Percentiles rank a stretch among this genome's conserved stretches.
phyloP scores from a whole-genome alignment of 2,329 filamentous ascomycete species.

The Lecanosticta acicola region DNA sequence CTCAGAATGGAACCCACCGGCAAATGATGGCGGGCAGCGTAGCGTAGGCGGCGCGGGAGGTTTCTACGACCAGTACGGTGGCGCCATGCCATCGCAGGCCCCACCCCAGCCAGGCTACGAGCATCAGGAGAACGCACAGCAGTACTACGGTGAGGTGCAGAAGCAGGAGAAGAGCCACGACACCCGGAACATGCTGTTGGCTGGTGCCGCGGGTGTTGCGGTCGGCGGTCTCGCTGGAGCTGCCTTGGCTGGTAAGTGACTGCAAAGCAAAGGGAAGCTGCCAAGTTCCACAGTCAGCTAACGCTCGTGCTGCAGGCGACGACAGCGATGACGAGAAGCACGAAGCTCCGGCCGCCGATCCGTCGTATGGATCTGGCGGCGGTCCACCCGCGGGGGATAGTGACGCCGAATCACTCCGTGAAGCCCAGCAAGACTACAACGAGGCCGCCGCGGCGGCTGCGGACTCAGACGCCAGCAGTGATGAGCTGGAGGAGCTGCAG shows the following conservation, averaged over 20 bases:
- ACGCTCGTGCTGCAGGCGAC: slow-evolving; percentile 1
- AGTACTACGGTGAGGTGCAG: slow-evolving; percentile 20
- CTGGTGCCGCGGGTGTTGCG: slow-evolving; percentile 54
- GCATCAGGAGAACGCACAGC: slow-evolving; percentile 19
- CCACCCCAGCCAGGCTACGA: slow-evolving; percentile 13
- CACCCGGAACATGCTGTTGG: slow-evolving; percentile 48
- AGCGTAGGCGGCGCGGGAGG: slow-evolving; percentile 7
- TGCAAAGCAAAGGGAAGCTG: not conserved
- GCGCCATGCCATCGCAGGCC: slow-evolving; percentile 16
- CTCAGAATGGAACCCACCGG: slow-evolving; percentile 60
- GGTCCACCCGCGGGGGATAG: slow-evolving; percentile 10
- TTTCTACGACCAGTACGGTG: slow-evolving; percentile 19
- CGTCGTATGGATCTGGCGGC: slow-evolving; percentile 4
- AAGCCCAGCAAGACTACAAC: slow-evolving; percentile 20
- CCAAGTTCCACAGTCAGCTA: not conserved
- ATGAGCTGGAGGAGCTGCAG: slow-evolving; percentile 15
- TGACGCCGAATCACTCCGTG: slow-evolving; percentile 16
- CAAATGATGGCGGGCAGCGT: slow-evolving; percentile 16
- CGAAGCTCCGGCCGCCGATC: slow-evolving; percentile 9
- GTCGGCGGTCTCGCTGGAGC: slow-evolving; percentile 54
- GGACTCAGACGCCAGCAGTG: slow-evolving; percentile 20
- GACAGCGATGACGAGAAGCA: slow-evolving; percentile 15
- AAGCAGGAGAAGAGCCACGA: slow-evolving; percentile 33
- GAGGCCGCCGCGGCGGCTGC: slow-evolving; percentile 17
- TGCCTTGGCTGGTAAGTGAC: slow-evolving; percentile 36